These are phyloP conservation scores for Saksenaea oblongispora DNA, from an alignment of 371 early-diverging fungal species.

Conservation along the genomic window DNA sequence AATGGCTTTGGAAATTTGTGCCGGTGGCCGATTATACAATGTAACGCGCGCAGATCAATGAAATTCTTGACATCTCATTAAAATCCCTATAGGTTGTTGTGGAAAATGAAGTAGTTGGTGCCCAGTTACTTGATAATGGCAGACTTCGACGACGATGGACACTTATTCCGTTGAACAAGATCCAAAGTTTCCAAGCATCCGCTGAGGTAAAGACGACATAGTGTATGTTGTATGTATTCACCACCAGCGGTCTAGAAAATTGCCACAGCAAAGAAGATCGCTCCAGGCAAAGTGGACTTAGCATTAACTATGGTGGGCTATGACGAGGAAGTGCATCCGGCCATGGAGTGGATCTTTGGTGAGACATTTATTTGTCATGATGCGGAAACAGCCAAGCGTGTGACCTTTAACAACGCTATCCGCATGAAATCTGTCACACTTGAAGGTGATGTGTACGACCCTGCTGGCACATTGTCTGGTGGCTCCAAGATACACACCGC, in stretches of 20 bases:
- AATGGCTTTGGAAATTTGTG: conserved; percentile 90
- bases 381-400: conserved; percentile 80
- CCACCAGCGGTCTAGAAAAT: conserved; percentile 39
- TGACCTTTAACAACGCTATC: conserved; percentile 86
- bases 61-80: no score
- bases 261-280: conserved; percentile 70
- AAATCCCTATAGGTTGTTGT: conserved; percentile 93
- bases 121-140: conserved; percentile 82
- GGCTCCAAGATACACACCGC: conserved; percentile 84
- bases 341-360: conserved; percentile 97
- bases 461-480: conserved; percentile 96
- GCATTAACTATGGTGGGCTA: conserved; percentile 86
- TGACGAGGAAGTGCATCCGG: conserved; percentile 74
- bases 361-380: conserved; percentile 91
- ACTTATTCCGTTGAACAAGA: conserved; percentile 98
- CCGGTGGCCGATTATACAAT: conserved; percentile 91
- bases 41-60: conserved; percentile 41
- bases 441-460: conserved; percentile 99
- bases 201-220: conserved; percentile 52
- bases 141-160: conserved; percentile 85
- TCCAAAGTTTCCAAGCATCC: conserved; percentile 65
- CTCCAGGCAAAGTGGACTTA: conserved; percentile 82
- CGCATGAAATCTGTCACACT: conserved; percentile 89
- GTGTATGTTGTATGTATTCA: background rate
- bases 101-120: conserved; percentile 86